Percentiles rank a stretch among this genome's conserved stretches.
Conservation (phyloP, 2,329 filamentous ascomycete genomes). For the Fusarium nanum region DNA sequence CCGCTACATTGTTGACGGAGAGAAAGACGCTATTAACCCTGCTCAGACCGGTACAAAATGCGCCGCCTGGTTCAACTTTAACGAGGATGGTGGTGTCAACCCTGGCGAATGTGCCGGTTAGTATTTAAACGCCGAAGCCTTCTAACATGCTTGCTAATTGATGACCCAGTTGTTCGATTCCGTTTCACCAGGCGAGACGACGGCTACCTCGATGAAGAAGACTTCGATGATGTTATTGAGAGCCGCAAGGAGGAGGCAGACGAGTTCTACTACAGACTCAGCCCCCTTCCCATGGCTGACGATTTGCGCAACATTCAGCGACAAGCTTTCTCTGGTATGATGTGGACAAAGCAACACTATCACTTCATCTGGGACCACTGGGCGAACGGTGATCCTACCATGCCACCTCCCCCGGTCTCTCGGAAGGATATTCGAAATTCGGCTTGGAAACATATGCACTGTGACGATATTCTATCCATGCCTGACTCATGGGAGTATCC, state of each 20-base stretch:
- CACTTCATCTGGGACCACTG: slow-evolving; percentile 98
- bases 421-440: slow-evolving; percentile 86
- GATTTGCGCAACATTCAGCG: slow-evolving; percentile 95
- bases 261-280: slow-evolving; percentile 94
- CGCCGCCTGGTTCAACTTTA: slow-evolving; percentile 92
- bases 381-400: slow-evolving; percentile 91
- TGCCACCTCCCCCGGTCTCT: slow-evolving; percentile 84
- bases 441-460: slow-evolving; percentile 94
- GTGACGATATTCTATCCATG: slow-evolving; percentile 97
- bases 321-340: slow-evolving; percentile 94
- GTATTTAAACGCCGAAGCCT: slow-evolving; percentile 52
- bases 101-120: slow-evolving; percentile 92
- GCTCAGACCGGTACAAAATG: slow-evolving; percentile 84
- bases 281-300: slow-evolving; percentile 91
- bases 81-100: slow-evolving; percentile 85
- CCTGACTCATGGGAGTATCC: slow-evolving; percentile 99
- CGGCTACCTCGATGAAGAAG: slow-evolving; percentile 88
- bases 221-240: slow-evolving; percentile 91
- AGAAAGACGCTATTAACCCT: slow-evolving; percentile 86
- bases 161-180: slow-evolving; percentile 81
- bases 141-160: neutral
- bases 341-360: slow-evolving; percentile 98
- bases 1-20: slow-evolving; percentile 82
- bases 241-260: slow-evolving; percentile 89
- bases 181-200: slow-evolving; percentile 81